These are phyloP conservation scores for Colletotrichum karsti DNA, from an alignment of 2,329 filamentous ascomycete genomes.

Conservation along the genomic window DNA sequence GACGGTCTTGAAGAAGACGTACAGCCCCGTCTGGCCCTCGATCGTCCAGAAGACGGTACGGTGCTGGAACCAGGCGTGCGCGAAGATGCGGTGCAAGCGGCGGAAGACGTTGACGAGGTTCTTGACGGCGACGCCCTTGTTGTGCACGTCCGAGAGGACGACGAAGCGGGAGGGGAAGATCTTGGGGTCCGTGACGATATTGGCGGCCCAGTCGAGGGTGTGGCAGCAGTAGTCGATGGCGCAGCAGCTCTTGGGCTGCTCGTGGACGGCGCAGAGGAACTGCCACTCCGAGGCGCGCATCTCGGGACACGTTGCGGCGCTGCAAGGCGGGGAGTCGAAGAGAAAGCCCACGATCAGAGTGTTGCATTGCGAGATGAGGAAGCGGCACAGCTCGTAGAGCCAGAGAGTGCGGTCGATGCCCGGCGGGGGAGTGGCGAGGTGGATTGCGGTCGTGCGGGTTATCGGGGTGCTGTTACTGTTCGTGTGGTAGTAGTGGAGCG, in stretches of 20 bases:
- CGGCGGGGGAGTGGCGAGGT: slow-evolving; percentile 81
- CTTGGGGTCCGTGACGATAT: slow-evolving; percentile 92
- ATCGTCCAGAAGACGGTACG: slow-evolving; percentile 94
- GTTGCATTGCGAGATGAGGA: slow-evolving; percentile 95
- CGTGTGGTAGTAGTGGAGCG: slow-evolving; percentile 86
- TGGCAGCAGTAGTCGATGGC: slow-evolving; percentile 99
- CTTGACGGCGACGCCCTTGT: slow-evolving; percentile 73
- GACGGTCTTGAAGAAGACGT: slow-evolving; percentile 96
- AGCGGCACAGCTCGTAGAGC: slow-evolving; percentile 97
- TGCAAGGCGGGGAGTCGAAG: slow-evolving; percentile 89
- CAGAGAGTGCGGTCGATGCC: slow-evolving; percentile 88
- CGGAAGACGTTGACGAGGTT: slow-evolving; percentile 96
- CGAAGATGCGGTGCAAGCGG: slow-evolving; percentile 94
- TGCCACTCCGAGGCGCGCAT: slow-evolving; percentile 99
- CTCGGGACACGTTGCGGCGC: slow-evolving; percentile 88
- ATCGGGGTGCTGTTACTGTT: slow-evolving; percentile 74
- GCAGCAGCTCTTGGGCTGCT: slow-evolving; percentile 95
- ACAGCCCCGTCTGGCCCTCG: slow-evolving; percentile 89
- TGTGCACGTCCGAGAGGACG: slow-evolving; percentile 62
- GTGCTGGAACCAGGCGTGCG: slow-evolving; percentile 98
- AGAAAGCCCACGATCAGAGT: slow-evolving; percentile 92
- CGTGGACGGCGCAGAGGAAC: slow-evolving; percentile 97
- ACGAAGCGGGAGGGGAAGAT: slow-evolving; percentile 90
- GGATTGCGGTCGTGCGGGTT: slow-evolving; percentile 76
- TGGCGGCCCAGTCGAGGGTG: slow-evolving; percentile 96